Conservation (phyloP, 1,139 yeast species). For the Nakaseomyces nivariensis region DNA sequence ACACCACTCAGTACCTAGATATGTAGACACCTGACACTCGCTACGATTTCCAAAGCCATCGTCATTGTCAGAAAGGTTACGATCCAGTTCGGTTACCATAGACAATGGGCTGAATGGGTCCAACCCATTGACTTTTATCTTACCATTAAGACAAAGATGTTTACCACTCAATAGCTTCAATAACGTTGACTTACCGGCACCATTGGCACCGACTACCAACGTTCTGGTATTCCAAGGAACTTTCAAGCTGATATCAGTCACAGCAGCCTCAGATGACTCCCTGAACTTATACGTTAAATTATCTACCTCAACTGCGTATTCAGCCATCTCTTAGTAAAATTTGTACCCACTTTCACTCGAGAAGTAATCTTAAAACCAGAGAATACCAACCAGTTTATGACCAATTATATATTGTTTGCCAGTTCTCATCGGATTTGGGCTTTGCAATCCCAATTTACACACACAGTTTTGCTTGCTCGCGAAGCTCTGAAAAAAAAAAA, state of each 20-base stretch:
- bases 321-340: background rate
- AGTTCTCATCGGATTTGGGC: too few relatives aligned
- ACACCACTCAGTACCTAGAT: slow-evolving; percentile 97
- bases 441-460: too few relatives aligned
- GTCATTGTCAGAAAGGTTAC: slow-evolving; percentile 12
- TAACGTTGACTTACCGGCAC: slow-evolving; percentile 92
- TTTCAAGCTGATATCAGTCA: slow-evolving; percentile 49
- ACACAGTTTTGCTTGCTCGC: too few relatives aligned
- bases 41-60: slow-evolving; percentile 22
- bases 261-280: slow-evolving; percentile 51
- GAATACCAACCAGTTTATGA: too few relatives aligned
- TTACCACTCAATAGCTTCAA: slow-evolving; percentile 83
- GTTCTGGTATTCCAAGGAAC: slow-evolving; percentile 69
- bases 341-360: too few relatives aligned
- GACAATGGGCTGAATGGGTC: slow-evolving; percentile 63
- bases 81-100: slow-evolving; percentile 6
- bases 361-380: too few relatives aligned
- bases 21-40: slow-evolving; percentile 54
- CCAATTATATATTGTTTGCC: too few relatives aligned
- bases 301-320: slow-evolving; percentile 53
- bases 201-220: slow-evolving; percentile 83
- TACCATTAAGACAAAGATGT: slow-evolving; percentile 68
- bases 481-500: too few relatives aligned
- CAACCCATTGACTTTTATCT: slow-evolving; percentile 55
- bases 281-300: slow-evolving; percentile 65